phyloP scores from a whole-genome alignment of 257 asterid species.

The Salvia miltiorrhiza region DNA sequence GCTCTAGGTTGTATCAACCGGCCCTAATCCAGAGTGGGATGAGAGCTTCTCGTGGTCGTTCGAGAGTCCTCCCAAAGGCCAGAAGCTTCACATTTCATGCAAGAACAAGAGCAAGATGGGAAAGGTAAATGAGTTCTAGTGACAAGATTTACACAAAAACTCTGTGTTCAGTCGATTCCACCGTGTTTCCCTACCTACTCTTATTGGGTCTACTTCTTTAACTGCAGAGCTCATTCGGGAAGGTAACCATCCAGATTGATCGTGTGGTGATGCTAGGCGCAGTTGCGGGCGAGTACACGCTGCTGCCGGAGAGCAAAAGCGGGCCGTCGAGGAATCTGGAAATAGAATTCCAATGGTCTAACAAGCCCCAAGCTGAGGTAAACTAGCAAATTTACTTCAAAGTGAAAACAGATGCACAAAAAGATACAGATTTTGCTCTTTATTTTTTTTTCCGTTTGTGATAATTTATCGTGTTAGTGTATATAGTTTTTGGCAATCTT shows the following conservation, averaged over 20 bases:
- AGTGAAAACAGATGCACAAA: slow-evolving; percentile 16
- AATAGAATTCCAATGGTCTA: slow-evolving; percentile 95
- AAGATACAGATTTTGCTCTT: slow-evolving; percentile 18
- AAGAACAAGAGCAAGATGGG: slow-evolving; percentile 99
- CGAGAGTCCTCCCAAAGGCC: slow-evolving; percentile 99
- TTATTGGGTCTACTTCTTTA: background rate
- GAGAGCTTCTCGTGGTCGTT: slow-evolving; percentile 95
- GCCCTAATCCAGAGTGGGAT: slow-evolving; percentile 97
- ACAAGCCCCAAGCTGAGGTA: slow-evolving; percentile 34
- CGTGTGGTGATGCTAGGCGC: slow-evolving; percentile 98
- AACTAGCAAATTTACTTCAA: slow-evolving; percentile 5
- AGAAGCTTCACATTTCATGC: slow-evolving; percentile 99
- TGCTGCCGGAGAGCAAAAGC: slow-evolving; percentile 88
- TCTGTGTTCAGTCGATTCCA: background rate
- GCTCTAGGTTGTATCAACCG: slow-evolving; percentile 79
- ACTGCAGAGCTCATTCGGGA: slow-evolving; percentile 89
- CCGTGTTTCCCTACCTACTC: slow-evolving; percentile 1
- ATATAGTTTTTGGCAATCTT: slow-evolving; percentile 34
- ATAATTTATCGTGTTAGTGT: slow-evolving; percentile 31
- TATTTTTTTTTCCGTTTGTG: background rate
- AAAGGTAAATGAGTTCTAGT: slow-evolving; percentile 46
- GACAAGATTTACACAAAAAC: background rate
- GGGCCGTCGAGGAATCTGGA: slow-evolving; percentile 93
- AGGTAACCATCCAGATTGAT: slow-evolving; percentile 96
- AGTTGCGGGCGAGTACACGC: slow-evolving; percentile 90